These are phyloP conservation scores for Trypanosoma platydactyli DNA, from an alignment of 208 protist genomes.

Conservation along the genomic window DNA sequence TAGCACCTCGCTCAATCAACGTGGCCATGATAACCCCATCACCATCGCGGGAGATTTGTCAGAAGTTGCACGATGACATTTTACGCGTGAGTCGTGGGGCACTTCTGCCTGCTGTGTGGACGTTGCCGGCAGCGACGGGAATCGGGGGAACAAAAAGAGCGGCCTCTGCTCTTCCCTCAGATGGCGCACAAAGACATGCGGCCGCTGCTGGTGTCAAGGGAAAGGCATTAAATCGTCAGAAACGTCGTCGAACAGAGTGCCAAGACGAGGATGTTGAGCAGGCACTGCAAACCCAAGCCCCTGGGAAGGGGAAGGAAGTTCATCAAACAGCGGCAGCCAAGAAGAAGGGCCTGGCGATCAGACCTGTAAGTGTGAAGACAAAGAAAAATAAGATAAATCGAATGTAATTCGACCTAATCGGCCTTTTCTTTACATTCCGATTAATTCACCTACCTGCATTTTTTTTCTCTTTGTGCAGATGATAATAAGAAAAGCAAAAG, in stretches of 20 bases:
- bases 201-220: background rate
- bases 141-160: background rate
- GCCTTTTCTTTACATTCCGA: background rate
- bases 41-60: conserved; percentile 33
- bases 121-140: background rate
- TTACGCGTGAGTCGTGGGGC: conserved; percentile 62
- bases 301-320: background rate
- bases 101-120: conserved; percentile 39
- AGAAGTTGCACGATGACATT: conserved; percentile 65
- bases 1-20: conserved; percentile 56
- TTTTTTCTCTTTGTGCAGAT: conserved; percentile 2
- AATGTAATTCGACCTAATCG: background rate
- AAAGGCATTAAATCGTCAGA: background rate
- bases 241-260: conserved; percentile 1
- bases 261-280: background rate
- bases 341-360: background rate
- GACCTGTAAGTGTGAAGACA: conserved; percentile 5
- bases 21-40: conserved; percentile 52
- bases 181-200: background rate
- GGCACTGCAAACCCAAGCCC: background rate
- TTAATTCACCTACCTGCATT: background rate
- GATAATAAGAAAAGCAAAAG: conserved; percentile 1
- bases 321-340: background rate
- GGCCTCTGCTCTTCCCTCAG: background rate
- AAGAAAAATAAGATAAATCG: conserved; percentile 12